Percentiles rank a stretch among this genome's conserved stretches.
Conservation (phyloP, 2,329 filamentous ascomycete genomes). For the Fusarium scirpi region DNA sequence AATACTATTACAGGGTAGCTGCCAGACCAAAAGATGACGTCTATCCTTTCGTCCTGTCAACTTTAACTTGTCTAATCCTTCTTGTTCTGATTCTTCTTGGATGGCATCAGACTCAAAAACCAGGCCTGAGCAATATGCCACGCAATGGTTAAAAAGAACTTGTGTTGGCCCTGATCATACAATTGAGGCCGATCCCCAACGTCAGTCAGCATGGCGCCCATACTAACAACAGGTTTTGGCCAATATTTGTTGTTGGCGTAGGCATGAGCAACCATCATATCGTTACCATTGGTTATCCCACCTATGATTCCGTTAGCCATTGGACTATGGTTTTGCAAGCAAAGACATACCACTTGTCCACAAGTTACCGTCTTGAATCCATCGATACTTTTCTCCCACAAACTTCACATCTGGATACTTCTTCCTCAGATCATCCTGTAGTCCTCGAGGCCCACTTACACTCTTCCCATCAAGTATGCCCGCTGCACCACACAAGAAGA, state of each 20-base stretch:
- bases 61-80: not conserved
- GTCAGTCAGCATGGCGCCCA: constrained; percentile 59
- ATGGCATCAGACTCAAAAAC: constrained; percentile 27
- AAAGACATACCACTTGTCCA: constrained; percentile 65
- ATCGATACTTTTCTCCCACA: constrained; percentile 61
- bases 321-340: not conserved
- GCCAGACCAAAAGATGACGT: not conserved
- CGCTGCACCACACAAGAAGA: constrained; percentile 61
- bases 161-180: constrained; percentile 55
- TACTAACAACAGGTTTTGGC: constrained; percentile 58
- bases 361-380: constrained; percentile 65
- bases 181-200: constrained; percentile 62
- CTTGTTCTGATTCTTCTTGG: not conserved
- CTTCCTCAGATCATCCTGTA: constrained; percentile 56
- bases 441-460: constrained; percentile 60
- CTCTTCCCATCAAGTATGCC: constrained; percentile 60
- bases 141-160: constrained; percentile 50
- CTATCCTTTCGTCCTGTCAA: not conserved
- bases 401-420: constrained; percentile 57
- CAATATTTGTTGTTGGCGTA: constrained; percentile 58
- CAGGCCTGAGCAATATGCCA: constrained; percentile 55
- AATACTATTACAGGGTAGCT: not conserved
- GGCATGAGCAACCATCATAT: constrained; percentile 65
- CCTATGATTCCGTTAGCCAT: constrained; percentile 49
- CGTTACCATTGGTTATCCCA: constrained; percentile 68